Percentiles rank a stretch among this genome's conserved stretches.
Conservation (phyloP, 768 basidiomycete species). For the Galerina sulciceps region DNA sequence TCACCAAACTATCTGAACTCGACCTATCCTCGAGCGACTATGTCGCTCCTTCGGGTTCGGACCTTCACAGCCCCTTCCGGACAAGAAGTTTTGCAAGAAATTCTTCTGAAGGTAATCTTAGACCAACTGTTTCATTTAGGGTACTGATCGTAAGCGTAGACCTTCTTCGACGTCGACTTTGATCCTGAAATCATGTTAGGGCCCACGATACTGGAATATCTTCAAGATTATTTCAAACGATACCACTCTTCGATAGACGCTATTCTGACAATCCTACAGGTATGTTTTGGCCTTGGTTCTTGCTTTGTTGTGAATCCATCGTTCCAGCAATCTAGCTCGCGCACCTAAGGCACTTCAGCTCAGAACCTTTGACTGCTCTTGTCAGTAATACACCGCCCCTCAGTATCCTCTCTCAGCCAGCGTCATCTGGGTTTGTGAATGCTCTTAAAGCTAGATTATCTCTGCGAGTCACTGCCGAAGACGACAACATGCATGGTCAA, state of each 20-base stretch:
- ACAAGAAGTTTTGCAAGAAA: constrained; percentile 48
- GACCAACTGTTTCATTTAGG: neutral
- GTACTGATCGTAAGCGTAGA: constrained; percentile 9
- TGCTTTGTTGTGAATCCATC: neutral
- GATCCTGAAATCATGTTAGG: constrained; percentile 67
- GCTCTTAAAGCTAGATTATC: constrained; percentile 9
- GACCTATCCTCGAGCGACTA: constrained; percentile 60
- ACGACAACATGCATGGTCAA: constrained; percentile 2
- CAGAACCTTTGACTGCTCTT: constrained; percentile 58
- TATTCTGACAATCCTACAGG: constrained; percentile 65
- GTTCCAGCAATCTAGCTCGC: constrained; percentile 46
- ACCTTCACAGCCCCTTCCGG: constrained; percentile 56
- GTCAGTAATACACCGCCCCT: constrained; percentile 31
- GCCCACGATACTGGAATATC: constrained; percentile 54
- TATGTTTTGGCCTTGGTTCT: constrained; percentile 26
- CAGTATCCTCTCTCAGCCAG: constrained; percentile 11
- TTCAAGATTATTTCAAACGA: constrained; percentile 61
- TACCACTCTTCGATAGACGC: constrained; percentile 62
- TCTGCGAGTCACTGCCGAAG: neutral
- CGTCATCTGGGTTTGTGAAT: constrained; percentile 17
- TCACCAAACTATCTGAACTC: constrained; percentile 61
- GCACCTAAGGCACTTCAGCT: constrained; percentile 70
- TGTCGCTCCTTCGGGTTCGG: constrained; percentile 60
- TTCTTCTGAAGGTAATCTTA: constrained; percentile 54
- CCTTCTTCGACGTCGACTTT: constrained; percentile 67